A percentile compares a stretch with the other conserved stretches of the same genome.
phyloP scores from a whole-genome alignment of 441 rosid genomes.

The Gossypium armourianum region DNA sequence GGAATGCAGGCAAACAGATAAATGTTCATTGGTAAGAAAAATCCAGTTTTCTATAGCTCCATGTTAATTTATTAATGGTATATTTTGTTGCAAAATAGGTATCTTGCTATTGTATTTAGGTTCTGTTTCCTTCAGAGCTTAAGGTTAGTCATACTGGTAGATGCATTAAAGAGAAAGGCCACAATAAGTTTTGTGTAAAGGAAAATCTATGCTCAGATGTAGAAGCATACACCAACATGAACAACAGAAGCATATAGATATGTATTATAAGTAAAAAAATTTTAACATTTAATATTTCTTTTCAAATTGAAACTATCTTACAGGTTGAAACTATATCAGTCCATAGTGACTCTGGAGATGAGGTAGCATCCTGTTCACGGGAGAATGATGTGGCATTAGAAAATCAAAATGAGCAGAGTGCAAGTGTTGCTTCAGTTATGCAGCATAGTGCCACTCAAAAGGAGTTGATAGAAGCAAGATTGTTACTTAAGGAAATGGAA shows the following conservation, averaged over 20 bases:
- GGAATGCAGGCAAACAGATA: constrained; percentile 33
- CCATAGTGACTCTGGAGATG: constrained; percentile 36
- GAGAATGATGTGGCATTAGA: constrained; percentile 25
- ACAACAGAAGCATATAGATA: not conserved
- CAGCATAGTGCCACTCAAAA: constrained; percentile 23
- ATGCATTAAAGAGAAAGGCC: not conserved
- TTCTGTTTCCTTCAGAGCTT: constrained; percentile 14
- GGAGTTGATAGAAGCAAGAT: constrained; percentile 33
- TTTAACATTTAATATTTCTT: constrained; percentile 4
- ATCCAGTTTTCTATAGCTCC: not conserved
- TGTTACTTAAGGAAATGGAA: constrained; percentile 33
- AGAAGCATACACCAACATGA: not conserved
- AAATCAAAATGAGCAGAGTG: constrained; percentile 26
- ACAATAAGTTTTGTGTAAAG: not conserved
- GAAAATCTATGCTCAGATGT: not conserved
- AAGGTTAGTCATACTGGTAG: not conserved
- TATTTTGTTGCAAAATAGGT: constrained; percentile 5
- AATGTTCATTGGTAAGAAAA: constrained; percentile 42
- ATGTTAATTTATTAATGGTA: constrained; percentile 8
- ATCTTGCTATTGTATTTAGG: not conserved
- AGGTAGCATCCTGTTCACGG: constrained; percentile 28
- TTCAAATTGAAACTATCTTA: constrained; percentile 17
- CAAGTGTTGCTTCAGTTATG: constrained; percentile 22
- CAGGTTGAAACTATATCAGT: constrained; percentile 43
- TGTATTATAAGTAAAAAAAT: not conserved